Conservation (phyloP, 768 basidiomycete species). For the Macrolepiota fuliginosa region DNA sequence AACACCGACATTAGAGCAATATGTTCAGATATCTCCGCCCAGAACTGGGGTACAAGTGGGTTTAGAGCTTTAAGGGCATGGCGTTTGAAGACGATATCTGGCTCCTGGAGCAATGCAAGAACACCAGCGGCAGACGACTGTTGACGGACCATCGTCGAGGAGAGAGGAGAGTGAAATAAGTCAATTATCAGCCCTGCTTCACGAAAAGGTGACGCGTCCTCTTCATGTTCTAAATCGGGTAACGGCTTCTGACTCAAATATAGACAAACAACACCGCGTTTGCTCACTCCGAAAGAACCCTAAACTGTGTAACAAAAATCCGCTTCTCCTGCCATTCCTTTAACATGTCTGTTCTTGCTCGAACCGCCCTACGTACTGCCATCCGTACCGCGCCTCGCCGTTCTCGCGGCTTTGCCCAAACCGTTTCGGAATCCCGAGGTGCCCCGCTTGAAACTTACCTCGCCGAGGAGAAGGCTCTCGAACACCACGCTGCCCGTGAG, state of each 20-base stretch:
- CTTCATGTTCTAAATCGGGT: constrained; percentile 22
- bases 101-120: constrained; percentile 88
- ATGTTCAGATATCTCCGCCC: constrained; percentile 98
- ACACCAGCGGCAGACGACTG: constrained; percentile 88
- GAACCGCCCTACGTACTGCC: constrained; percentile 46
- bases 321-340: constrained; percentile 13
- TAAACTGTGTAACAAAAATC: constrained; percentile 6
- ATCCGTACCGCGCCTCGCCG: constrained; percentile 41
- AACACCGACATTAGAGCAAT: constrained; percentile 79
- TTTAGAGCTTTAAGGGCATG: constrained; percentile 87
- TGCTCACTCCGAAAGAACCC: constrained; percentile 35
- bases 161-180: constrained; percentile 20
- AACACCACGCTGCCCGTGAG: constrained; percentile 66
- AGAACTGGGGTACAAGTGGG: constrained; percentile 87
- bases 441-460: constrained; percentile 39
- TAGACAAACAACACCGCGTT: constrained; percentile 1
- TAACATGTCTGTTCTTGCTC: constrained; percentile 50
- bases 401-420: constrained; percentile 36
- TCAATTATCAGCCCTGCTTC: constrained; percentile 18
- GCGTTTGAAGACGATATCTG: constrained; percentile 82
- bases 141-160: constrained; percentile 58
- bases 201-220: constrained; percentile 44
- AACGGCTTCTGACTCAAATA: background rate
- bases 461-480: constrained; percentile 52
- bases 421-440: constrained; percentile 29